Percentiles rank a stretch among this genome's conserved stretches.
phyloP scores from a whole-genome alignment of 257 asterid genomes.

The Primulina eburnea region DNA sequence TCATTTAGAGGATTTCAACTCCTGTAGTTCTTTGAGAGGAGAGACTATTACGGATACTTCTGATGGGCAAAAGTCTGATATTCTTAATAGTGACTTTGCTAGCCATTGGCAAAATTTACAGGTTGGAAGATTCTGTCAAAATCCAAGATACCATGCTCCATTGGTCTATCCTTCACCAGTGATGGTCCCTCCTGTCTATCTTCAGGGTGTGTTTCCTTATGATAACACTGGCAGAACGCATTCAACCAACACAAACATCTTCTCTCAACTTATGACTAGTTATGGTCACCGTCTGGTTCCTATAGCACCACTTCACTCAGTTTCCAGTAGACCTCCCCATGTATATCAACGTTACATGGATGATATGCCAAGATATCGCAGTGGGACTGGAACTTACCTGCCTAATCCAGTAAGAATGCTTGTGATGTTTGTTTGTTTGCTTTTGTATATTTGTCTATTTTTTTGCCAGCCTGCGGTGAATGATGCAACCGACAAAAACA shows the following conservation, averaged over 20 bases:
- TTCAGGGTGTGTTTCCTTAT: conserved; percentile 76
- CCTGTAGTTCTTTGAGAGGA: conserved; percentile 47
- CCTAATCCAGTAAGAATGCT: conserved; percentile 85
- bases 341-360: conserved; percentile 64
- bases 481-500: background rate
- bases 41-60: conserved; percentile 43
- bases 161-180: conserved; percentile 61
- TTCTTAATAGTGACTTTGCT: conserved; percentile 80
- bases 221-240: conserved; percentile 78
- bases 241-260: conserved; percentile 54
- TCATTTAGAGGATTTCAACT: conserved; percentile 48
- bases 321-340: conserved; percentile 58
- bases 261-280: conserved; percentile 65
- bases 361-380: conserved; percentile 78
- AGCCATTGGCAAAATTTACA: conserved; percentile 92
- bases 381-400: conserved; percentile 96
- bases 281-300: conserved; percentile 71
- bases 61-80: conserved; percentile 62
- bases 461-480: conserved; percentile 2
- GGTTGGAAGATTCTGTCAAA: conserved; percentile 88
- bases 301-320: conserved; percentile 65
- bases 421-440: conserved; percentile 18
- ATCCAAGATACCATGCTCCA: conserved; percentile 54
- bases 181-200: conserved; percentile 78
- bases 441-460: conserved; percentile 12